Evolutionary conservation across 2,329 filamentous ascomycete genomes (phyloP).

Genomic region (Hawksworthiomyces lignivorus): DNA sequence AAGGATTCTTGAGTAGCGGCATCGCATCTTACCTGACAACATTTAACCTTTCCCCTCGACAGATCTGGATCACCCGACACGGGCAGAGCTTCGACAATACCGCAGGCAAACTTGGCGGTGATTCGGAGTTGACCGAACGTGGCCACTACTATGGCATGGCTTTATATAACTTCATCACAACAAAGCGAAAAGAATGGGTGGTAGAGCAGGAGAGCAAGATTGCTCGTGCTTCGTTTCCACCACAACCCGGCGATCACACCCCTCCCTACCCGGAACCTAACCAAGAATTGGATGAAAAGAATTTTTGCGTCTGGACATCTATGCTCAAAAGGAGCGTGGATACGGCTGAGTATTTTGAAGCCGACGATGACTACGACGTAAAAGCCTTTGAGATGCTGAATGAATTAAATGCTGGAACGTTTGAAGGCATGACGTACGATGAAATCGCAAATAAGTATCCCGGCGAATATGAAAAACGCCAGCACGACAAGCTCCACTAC

Average conservation of each 20-base stretch:
- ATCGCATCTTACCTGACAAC: slow-evolving; percentile 93
- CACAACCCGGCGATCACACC: slow-evolving; percentile 81
- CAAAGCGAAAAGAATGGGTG: slow-evolving; percentile 75
- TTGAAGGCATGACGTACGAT: slow-evolving; percentile 91
- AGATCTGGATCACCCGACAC: slow-evolving; percentile 97
- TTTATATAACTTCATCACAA: slow-evolving; percentile 75
- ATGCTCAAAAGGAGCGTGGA: slow-evolving; percentile 89
- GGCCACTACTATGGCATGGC: slow-evolving; percentile 73
- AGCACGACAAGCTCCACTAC: slow-evolving; percentile 85
- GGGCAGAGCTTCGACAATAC: slow-evolving; percentile 87
- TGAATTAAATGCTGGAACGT: slow-evolving; percentile 85
- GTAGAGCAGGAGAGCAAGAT: slow-evolving; percentile 72
- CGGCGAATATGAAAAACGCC: slow-evolving; percentile 73
- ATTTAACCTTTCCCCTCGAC: slow-evolving; percentile 89
- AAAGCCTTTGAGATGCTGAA: slow-evolving; percentile 99
- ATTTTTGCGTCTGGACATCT: slow-evolving; percentile 97
- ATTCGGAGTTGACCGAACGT: slow-evolving; percentile 74
- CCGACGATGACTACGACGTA: slow-evolving; percentile 87
- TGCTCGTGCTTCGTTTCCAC: slow-evolving; percentile 75
- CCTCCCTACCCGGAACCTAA: slow-evolving; percentile 86
- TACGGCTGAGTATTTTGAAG: slow-evolving; percentile 81
- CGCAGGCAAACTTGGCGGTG: slow-evolving; percentile 80
- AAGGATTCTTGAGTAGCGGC: slow-evolving; percentile 84
- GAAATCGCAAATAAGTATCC: slow-evolving; percentile 75
- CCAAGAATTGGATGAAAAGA: slow-evolving; percentile 65